These are phyloP conservation scores for Solanum sparsipilum DNA, from an alignment of 257 asterid genomes.

Conservation along the genomic window DNA sequence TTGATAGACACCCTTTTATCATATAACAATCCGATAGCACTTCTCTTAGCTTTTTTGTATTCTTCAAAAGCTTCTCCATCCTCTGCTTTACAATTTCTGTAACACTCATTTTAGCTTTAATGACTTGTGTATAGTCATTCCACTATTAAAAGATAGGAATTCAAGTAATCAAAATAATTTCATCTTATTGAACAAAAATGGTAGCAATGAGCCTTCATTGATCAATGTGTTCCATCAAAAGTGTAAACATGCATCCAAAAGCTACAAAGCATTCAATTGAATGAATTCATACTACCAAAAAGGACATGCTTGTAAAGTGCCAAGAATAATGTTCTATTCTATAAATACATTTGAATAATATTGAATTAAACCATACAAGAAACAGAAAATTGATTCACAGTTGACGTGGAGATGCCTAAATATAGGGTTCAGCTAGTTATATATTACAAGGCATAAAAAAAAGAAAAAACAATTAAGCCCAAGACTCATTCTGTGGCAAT, in stretches of 20 bases:
- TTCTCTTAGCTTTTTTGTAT: not conserved
- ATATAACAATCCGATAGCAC: not conserved
- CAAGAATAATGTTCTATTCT: not conserved
- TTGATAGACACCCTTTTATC: not conserved
- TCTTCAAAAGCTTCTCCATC: not conserved
- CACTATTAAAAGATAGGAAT: not conserved
- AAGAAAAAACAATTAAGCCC: not conserved
- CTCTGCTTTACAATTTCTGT: not conserved
- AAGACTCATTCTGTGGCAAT: not conserved
- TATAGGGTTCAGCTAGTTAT: not conserved
- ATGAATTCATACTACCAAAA: not conserved
- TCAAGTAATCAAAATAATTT: not conserved
- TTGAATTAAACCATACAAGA: not conserved
- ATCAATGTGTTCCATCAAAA: not conserved
- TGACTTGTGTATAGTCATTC: not conserved
- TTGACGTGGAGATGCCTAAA: not conserved
- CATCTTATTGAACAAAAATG: not conserved
- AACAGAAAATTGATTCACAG: not conserved
- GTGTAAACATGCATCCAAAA: not conserved
- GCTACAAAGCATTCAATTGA: not conserved
- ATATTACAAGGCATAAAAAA: conserved; percentile 6
- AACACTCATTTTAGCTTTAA: not conserved
- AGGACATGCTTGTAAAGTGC: not conserved
- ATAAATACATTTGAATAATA: not conserved
- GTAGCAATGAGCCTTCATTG: not conserved